Percentiles rank a stretch among this genome's conserved stretches.
phyloP scores from a whole-genome alignment of 108 stramenopile species.

The Mayamaea pseudoterrestris region DNA sequence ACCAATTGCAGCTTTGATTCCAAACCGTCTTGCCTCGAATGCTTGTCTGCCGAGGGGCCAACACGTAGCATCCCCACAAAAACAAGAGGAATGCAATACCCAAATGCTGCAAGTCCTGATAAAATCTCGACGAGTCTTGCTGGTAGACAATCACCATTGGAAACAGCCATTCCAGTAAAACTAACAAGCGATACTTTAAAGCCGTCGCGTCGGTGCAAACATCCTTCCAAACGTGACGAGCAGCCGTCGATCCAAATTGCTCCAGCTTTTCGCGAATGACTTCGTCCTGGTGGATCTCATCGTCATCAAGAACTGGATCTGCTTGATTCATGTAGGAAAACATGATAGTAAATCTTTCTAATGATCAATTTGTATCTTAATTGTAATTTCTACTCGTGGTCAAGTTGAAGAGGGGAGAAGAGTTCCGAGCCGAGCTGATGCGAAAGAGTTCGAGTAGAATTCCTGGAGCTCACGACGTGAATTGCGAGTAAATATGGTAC shows the following conservation, averaged over 20 bases:
- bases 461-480: no score
- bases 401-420: no score
- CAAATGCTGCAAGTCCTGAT: slow-evolving; percentile 15
- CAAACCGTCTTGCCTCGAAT: neutral
- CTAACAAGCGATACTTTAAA: slow-evolving; percentile 2
- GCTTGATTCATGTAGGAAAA: no score
- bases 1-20: neutral
- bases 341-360: no score
- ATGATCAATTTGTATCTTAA: no score
- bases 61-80: slow-evolving; percentile 13
- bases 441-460: no score
- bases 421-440: no score
- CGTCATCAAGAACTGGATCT: no score
- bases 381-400: no score
- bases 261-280: slow-evolving; percentile 31
- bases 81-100: slow-evolving; percentile 12
- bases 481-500: no score
- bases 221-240: slow-evolving; percentile 18
- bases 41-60: slow-evolving; percentile 14
- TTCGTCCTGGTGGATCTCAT: slow-evolving; percentile 30
- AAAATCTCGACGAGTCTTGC: slow-evolving; percentile 12
- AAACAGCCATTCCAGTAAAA: slow-evolving; percentile 11
- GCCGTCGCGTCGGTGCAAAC: slow-evolving; percentile 21
- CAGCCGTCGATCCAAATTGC: slow-evolving; percentile 19
- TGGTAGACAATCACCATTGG: slow-evolving; percentile 21